phyloP scores from a whole-genome alignment of 371 early-diverging fungal genomes.

The Mortierella sp. region DNA sequence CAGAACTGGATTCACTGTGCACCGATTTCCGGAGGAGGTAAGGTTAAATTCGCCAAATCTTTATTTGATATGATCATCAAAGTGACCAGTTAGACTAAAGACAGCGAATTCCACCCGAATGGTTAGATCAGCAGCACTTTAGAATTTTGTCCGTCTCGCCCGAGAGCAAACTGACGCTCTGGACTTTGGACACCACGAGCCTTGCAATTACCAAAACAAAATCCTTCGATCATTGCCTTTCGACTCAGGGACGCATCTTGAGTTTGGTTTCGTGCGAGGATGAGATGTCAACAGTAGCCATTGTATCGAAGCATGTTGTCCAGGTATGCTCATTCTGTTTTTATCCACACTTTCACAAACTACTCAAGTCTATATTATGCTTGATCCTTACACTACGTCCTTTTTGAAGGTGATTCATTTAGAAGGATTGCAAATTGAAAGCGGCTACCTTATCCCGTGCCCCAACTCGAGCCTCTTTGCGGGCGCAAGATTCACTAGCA shows the following conservation, averaged over 20 bases:
- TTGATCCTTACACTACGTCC: background rate
- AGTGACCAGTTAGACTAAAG: background rate
- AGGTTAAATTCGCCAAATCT: background rate
- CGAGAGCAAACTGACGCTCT: conserved; percentile 41
- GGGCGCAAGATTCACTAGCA: conserved; percentile 33
- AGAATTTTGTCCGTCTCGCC: conserved; percentile 41
- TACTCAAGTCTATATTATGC: background rate
- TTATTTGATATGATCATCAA: background rate
- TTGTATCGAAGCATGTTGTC: conserved; percentile 23
- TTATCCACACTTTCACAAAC: background rate
- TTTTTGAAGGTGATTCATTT: conserved; percentile 23
- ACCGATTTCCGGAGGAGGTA: conserved; percentile 68
- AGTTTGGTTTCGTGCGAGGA: conserved; percentile 17
- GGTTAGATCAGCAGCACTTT: conserved; percentile 31
- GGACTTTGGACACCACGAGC: conserved; percentile 35
- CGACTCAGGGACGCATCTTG: conserved; percentile 14
- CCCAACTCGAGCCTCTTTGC: conserved; percentile 26
- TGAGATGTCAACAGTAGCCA: conserved; percentile 22
- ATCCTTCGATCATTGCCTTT: conserved; percentile 19
- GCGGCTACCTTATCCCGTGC: conserved; percentile 23
- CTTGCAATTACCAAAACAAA: conserved; percentile 35
- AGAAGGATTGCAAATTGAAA: conserved; percentile 15
- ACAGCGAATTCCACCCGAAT: background rate
- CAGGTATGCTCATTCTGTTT: conserved; percentile 19
- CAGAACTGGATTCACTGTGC: conserved; percentile 73